Percentiles rank a stretch among this genome's conserved stretches.
These are phyloP conservation scores for Mycena belliarum DNA, from an alignment of 768 basidiomycete species.

Conservation along the genomic window DNA sequence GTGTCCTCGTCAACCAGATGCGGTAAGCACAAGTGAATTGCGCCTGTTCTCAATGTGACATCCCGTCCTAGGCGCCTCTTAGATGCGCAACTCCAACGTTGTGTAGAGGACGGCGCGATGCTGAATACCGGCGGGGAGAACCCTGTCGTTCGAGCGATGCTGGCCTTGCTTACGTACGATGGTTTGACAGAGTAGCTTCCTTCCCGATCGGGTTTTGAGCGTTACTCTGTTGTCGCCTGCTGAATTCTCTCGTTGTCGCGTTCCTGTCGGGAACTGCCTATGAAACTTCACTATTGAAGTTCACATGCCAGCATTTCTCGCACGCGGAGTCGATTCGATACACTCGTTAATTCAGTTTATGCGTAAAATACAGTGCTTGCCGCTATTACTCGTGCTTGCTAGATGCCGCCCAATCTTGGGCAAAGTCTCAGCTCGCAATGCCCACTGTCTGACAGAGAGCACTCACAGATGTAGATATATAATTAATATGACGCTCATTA, in stretches of 20 bases:
- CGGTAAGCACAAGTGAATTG: conserved; percentile 45
- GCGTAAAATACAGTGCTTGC: conserved; percentile 13
- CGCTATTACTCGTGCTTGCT: conserved; percentile 7
- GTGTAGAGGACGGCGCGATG: conserved; percentile 53
- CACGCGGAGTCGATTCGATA: background rate
- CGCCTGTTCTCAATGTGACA: background rate
- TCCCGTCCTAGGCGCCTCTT: conserved; percentile 48
- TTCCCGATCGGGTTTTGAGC: background rate
- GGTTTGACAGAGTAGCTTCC: conserved; percentile 18
- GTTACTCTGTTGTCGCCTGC: background rate
- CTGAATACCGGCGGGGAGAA: conserved; percentile 44
- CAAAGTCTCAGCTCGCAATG: too few relatives aligned
- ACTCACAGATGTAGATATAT: conserved; percentile 17
- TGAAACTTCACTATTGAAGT: too few relatives aligned
- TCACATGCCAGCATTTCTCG: background rate
- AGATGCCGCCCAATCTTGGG: too few relatives aligned
- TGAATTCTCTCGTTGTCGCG: too few relatives aligned
- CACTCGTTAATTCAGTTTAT: conserved; percentile 8
- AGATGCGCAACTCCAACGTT: conserved; percentile 58
- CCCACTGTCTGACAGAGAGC: too few relatives aligned
- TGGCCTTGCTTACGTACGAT: conserved; percentile 26
- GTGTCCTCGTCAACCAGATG: conserved; percentile 84
- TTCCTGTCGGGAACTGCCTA: too few relatives aligned
- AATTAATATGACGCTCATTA: conserved; percentile 5
- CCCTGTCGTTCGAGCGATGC: conserved; percentile 40